Percentiles rank a stretch among this genome's conserved stretches.
phyloP scores from a whole-genome alignment of 2,329 filamentous ascomycete species.

The Sporothrix dimorphospora region DNA sequence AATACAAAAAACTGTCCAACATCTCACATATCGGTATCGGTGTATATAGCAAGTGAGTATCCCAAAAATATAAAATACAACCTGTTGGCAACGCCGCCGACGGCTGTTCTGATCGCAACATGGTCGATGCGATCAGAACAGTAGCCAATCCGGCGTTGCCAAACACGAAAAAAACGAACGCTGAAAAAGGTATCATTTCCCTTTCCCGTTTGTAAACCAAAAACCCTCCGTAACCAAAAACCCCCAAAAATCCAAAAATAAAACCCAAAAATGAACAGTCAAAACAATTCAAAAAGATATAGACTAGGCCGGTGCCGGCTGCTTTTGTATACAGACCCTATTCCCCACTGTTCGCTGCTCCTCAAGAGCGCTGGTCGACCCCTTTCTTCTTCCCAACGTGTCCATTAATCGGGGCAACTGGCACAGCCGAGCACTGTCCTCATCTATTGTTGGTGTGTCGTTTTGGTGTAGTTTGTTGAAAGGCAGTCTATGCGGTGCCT shows the following conservation, averaged over 20 bases:
- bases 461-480: neutral
- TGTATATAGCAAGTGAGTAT: constrained; percentile 24
- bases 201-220: constrained; percentile 17
- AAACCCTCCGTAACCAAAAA: neutral
- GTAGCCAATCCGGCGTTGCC: neutral
- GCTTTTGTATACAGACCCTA: neutral
- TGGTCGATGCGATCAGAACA: neutral
- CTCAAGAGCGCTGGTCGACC: constrained; percentile 26
- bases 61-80: constrained; percentile 16
- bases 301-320: neutral
- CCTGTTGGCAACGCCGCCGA: neutral
- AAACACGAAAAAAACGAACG: constrained; percentile 12
- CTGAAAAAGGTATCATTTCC: constrained; percentile 29
- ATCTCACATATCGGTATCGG: neutral
- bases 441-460: neutral
- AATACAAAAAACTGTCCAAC: neutral
- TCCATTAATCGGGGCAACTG: constrained; percentile 27
- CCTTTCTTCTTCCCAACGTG: neutral
- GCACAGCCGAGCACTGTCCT: constrained; percentile 19
- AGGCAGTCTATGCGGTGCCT: constrained; percentile 3
- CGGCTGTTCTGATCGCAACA: neutral
- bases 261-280: neutral
- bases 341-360: constrained; percentile 16
- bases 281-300: neutral
- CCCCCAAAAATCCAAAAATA: neutral